phyloP scores from a whole-genome alignment of 2,329 filamentous ascomycete species.

The Bipolaris cookei region DNA sequence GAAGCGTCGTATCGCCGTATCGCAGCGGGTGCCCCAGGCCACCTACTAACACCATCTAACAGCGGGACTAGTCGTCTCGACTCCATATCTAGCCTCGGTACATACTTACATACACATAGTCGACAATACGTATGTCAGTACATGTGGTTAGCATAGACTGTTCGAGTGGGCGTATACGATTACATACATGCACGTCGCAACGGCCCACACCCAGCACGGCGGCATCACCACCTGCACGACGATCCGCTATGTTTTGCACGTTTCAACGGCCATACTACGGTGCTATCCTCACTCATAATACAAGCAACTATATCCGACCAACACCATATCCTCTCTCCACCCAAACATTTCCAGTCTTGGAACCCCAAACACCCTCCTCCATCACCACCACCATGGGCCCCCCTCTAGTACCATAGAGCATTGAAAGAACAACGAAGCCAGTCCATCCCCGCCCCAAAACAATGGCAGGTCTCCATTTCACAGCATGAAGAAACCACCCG shows the following conservation, averaged over 20 bases:
- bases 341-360: conserved; percentile 42
- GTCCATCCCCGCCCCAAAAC: neutral
- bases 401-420: no score
- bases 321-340: conserved; percentile 16
- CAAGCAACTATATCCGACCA: conserved; percentile 8
- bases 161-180: neutral
- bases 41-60: no score
- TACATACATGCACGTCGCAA: neutral
- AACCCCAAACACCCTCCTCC: conserved; percentile 23
- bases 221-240: conserved; percentile 2
- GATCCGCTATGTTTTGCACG: conserved; percentile 6
- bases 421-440: no score
- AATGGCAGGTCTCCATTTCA: conserved; percentile 10
- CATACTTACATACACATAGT: neutral
- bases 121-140: neutral
- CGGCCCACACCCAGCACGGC: conserved; percentile 2
- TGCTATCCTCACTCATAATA: neutral
- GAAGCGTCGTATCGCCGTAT: neutral
- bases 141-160: no score
- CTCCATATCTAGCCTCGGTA: no score
- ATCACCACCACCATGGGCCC: no score
- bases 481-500: conserved; percentile 54
- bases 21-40: neutral
- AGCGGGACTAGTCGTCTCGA: no score
- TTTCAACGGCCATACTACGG: conserved; percentile 8